Evolutionary conservation across 164 flowering plant genomes (phyloP), one percentile per base, ranked within the genome.

Genomic region (Vitis amurensis): DNA sequence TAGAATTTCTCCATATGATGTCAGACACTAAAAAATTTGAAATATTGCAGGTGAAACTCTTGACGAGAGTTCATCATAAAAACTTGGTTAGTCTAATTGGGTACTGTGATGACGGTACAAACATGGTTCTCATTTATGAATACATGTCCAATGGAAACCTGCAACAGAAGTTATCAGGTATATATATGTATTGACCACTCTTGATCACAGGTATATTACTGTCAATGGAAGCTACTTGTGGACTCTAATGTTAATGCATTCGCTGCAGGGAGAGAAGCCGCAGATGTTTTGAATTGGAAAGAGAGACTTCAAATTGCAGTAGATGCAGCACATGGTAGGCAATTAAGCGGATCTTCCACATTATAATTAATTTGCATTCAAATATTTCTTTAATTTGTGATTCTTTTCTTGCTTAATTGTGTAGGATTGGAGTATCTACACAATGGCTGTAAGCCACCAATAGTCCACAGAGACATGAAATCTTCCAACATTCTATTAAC

Each of bases 261-360:
- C 0, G 27, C 27, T 23, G 27, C 27, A 23, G 27, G 27, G 27
- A 23, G 27, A 23, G 27, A 23, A 23, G 27, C 27, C n/a, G 3
- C 69, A 30, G 37, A 71, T 27, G 57, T 37, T 11, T 59, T 71
- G 49, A 60, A 11, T 2, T 80, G 83, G 87, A 63, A 58, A 11
- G 50, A 71, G 47, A 76, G 87, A 62, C 68, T 84, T 31, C 74
- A 73, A 55, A 81, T 80, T 2, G 85, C 87, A 31, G 11, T 75
- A 11, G 82, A 81, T 76, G 82, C 80, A 23, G 83, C 84, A 50
- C 76, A 75, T 66, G 85, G 85, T 85, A 11, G 16, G 30, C 16
- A 31, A 52, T 4, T 5, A 62, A 23, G 59, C 16, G 14, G 27
- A 2, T 23, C 27, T 23, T 23, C 27, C 44, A 37, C 44, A 37